Evolutionary conservation across 2,329 filamentous ascomycete genomes (phyloP), one percentile per base, ranked within the genome.

Genomic region (Tolypocladium amazonense): DNA sequence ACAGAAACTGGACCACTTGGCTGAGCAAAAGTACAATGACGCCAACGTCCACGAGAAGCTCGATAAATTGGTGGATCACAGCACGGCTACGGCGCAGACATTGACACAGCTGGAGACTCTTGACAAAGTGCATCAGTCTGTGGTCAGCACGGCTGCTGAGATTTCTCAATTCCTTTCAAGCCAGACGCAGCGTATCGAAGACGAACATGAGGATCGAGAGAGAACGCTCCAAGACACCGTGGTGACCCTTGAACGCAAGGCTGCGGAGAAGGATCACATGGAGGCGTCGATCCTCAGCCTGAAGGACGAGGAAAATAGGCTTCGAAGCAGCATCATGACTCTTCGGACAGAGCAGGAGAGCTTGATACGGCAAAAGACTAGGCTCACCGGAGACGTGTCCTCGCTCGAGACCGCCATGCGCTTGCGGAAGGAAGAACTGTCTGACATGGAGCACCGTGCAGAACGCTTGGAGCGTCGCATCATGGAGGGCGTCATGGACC

Each of bases 401-500:
- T 90, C 91, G 11, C 82, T 99, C 2, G 91, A 97, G 71, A 97
- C 91, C 11, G 93, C 94, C 0, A 82, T 97, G 37, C 85, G 88
- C 23, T 87, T 97, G 60, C 88, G 94, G 59, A 88, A 90, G 53
- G 93, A 97, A 66, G 94, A 97, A 75, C 84, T 99, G 61, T 86
- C 90, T 54, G 82, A 89, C 33, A 97, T 99, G 89, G 93, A 97
- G 71, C 79, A 83, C 14, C 89, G 93, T 63, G 94, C 93, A 3
- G 92, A 97, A 71, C 84, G 86, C 4, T 80, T 99, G 30, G 94
- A 99, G 76, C 89, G 92, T 58, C 87, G 94, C 33, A 96, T 99
- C 65, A 78, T 99, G 38, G 93, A 97, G 65, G 92, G 93, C 33
- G 90, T 97, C 63, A 95, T 99, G 76, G 92, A 97, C 67, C 93